Evolutionary conservation across 2,329 filamentous ascomycete species (phyloP).

Genomic region (Ophiostoma triangulosporum): DNA sequence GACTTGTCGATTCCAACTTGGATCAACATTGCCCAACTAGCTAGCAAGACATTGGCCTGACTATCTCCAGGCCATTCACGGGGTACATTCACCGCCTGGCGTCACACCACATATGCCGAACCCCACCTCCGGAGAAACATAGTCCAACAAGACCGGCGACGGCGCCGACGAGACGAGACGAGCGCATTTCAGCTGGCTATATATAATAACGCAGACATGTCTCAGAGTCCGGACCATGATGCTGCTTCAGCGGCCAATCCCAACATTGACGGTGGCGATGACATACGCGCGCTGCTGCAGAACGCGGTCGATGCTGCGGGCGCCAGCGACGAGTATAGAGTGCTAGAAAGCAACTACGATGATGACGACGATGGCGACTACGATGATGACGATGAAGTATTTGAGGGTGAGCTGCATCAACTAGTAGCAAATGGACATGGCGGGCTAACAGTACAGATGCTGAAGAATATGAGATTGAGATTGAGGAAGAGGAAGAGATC

Average conservation of each 20-base stretch:
- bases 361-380: neutral
- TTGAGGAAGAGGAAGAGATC: slow-evolving; percentile 9
- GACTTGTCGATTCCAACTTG: too few relatives aligned
- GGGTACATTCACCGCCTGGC: neutral
- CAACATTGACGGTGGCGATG: neutral
- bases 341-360: neutral
- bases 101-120: neutral
- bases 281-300: neutral
- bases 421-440: neutral
- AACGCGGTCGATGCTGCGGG: neutral
- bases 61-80: too few relatives aligned
- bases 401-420: neutral
- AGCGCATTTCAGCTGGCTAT: neutral
- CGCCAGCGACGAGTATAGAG: neutral
- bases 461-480: neutral
- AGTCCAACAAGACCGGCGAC: neutral
- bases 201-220: neutral
- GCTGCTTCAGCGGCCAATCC: slow-evolving; percentile 10
- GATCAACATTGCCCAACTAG: too few relatives aligned
- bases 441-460: neutral
- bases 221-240: slow-evolving; percentile 3
- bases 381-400: slow-evolving; percentile 8
- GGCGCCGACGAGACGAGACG: neutral
- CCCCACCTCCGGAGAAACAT: neutral
- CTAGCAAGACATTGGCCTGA: too few relatives aligned